phyloP scores from a whole-genome alignment of 1,139 yeast species.

The Candida sanyaensis region DNA sequence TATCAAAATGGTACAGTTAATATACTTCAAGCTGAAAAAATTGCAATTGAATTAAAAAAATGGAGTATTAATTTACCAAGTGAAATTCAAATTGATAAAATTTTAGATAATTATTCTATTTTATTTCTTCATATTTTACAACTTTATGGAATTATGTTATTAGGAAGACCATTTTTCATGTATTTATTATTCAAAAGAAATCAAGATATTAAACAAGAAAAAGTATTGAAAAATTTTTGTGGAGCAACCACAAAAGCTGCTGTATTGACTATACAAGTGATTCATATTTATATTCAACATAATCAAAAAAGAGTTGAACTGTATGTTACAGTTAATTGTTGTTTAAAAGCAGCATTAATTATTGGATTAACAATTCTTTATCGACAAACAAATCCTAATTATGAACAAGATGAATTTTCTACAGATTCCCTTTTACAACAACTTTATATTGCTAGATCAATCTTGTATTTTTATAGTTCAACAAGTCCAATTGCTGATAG shows the following conservation, averaged over 20 bases:
- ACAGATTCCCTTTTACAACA: constrained; percentile 10
- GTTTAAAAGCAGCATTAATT: constrained; percentile 17
- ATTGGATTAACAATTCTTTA: constrained; percentile 15
- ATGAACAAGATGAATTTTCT: constrained; percentile 12
- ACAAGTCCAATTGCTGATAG: constrained; percentile 13
- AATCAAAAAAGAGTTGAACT: constrained; percentile 16
- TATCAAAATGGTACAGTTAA: constrained; percentile 31
- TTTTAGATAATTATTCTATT: constrained; percentile 20
- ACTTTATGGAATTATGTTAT: constrained; percentile 38
- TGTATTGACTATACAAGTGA: constrained; percentile 17
- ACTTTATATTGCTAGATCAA: constrained; percentile 13
- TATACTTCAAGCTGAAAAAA: constrained; percentile 30
- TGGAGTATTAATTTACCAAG: constrained; percentile 35
- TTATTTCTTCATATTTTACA: constrained; percentile 39
- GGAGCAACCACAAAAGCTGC: constrained; percentile 18
- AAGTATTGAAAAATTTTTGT: constrained; percentile 16
- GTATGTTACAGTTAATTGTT: constrained; percentile 14
- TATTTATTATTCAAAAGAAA: constrained; percentile 15
- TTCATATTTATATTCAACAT: constrained; percentile 14
- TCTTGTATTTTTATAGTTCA: constrained; percentile 14
- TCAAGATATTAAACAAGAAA: constrained; percentile 12
- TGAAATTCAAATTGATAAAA: constrained; percentile 24
- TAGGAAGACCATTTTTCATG: constrained; percentile 47
- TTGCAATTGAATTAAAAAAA: constrained; percentile 36
- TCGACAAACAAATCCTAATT: constrained; percentile 10